A percentile compares a stretch with the other conserved stretches of the same genome.
phyloP scores from a whole-genome alignment of 208 protist species.

The Phytomonas sp. region DNA sequence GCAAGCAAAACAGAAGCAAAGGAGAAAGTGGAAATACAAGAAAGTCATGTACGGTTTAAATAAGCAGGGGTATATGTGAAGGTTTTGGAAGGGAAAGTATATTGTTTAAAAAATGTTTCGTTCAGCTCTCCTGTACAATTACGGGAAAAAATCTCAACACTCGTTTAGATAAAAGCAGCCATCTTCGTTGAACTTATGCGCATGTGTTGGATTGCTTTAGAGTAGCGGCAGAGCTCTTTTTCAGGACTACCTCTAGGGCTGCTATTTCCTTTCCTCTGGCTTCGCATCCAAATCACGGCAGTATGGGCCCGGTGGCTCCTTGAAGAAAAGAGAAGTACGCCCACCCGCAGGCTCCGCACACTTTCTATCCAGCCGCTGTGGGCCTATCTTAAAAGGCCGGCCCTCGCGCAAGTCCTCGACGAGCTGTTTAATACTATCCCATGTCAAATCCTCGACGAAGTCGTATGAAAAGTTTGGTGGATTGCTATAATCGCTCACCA shows the following conservation, averaged over 20 bases:
- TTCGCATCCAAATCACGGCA: conserved; percentile 79
- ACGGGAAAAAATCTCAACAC: neutral
- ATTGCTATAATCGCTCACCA: conserved; percentile 88
- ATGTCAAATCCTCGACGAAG: conserved; percentile 86
- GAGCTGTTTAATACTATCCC: conserved; percentile 73
- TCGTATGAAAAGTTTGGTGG: conserved; percentile 86
- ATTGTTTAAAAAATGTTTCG: neutral
- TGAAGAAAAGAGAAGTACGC: conserved; percentile 79
- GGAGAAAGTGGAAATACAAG: neutral
- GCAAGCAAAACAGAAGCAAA: neutral
- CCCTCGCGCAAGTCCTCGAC: conserved; percentile 71
- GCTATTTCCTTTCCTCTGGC: conserved; percentile 38
- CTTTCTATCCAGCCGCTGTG: conserved; percentile 59
- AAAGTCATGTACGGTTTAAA: neutral
- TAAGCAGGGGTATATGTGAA: neutral
- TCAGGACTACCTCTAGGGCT: neutral
- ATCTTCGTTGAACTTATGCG: neutral
- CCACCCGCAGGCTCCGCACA: conserved; percentile 72
- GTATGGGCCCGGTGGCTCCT: conserved; percentile 74
- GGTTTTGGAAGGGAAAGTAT: neutral
- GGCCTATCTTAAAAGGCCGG: conserved; percentile 65
- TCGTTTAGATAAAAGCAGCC: neutral
- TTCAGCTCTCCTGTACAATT: neutral
- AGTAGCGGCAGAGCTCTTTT: neutral
- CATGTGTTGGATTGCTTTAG: neutral